A percentile compares a stretch with the other conserved stretches of the same genome.
Conservation (phyloP, 1,139 yeast species). For the Saccharomyces hybrid region DNA sequence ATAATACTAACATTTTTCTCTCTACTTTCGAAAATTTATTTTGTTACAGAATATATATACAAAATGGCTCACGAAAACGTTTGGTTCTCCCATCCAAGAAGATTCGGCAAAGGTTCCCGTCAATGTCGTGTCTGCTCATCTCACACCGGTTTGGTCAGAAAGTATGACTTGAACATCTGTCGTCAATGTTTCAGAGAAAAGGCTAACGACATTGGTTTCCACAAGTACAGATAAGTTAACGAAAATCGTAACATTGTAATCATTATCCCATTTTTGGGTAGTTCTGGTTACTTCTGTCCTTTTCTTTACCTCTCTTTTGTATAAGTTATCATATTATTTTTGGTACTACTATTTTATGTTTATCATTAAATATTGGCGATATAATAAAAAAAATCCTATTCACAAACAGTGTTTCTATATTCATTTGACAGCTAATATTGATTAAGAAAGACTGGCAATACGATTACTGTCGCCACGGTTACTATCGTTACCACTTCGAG, state of each 20-base stretch:
- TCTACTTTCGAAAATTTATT: background rate
- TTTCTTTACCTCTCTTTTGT: background rate
- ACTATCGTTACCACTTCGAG: no score
- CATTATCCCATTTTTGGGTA: conserved; percentile 1
- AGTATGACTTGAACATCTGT: no score
- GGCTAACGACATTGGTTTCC: no score
- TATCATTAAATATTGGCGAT: background rate
- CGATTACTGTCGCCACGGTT: no score
- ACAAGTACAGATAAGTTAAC: conserved; percentile 18
- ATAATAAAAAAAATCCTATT: background rate
- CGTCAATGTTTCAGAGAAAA: no score
- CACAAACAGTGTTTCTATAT: background rate
- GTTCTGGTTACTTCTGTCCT: conserved; percentile 1
- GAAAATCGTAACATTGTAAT: background rate
- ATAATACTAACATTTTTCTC: background rate
- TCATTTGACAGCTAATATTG: background rate
- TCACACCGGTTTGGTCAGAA: no score
- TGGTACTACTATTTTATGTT: background rate
- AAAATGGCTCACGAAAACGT: no score
- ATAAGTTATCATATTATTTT: background rate
- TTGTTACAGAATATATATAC: conserved; percentile 36
- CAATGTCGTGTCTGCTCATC: no score
- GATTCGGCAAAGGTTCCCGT: no score
- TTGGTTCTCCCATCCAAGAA: no score
- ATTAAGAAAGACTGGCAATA: no score